Evolutionary conservation across 495 filamentous ascomycete species (phyloP).

Genomic region (Trichoderma reesei): DNA sequence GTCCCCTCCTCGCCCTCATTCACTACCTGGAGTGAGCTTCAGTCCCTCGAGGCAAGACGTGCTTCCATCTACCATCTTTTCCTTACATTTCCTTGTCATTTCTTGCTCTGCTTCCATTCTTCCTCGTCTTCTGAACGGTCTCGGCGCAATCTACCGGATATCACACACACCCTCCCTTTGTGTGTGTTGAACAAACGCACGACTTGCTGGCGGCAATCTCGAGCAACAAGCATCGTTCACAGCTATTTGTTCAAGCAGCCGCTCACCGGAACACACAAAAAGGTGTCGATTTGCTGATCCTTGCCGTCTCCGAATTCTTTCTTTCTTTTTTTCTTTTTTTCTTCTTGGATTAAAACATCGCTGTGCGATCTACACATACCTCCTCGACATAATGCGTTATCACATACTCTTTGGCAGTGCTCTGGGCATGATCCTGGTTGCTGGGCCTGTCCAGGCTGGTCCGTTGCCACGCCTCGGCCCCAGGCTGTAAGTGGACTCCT

Average conservation of each 20-base stretch:
- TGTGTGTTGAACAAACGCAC: conserved; percentile 7
- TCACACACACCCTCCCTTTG: too few relatives aligned
- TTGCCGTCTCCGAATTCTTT: background rate
- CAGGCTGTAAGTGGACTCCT: background rate
- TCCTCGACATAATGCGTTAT: background rate
- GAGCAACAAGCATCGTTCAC: conserved; percentile 1
- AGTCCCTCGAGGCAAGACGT: background rate
- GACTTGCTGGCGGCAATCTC: background rate
- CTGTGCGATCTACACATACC: background rate
- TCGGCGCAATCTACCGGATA: too few relatives aligned
- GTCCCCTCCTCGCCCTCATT: conserved; percentile 12
- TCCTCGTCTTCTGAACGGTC: background rate
- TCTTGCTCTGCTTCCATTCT: background rate
- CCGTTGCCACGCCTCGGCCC: background rate
- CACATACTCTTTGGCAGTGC: background rate
- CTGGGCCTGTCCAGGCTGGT: conserved; percentile 3
- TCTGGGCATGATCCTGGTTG: background rate
- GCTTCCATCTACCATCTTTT: background rate
- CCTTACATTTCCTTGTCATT: background rate
- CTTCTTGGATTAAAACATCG: too few relatives aligned
- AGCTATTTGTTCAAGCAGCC: background rate
- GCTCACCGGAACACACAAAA: background rate
- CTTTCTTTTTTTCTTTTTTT: background rate
- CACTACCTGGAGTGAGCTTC: background rate
- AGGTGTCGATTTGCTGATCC: background rate